Percentiles rank a stretch among this genome's conserved stretches.
Conservation (phyloP, 805 yeast species). For the Saturnispora halmiae region DNA sequence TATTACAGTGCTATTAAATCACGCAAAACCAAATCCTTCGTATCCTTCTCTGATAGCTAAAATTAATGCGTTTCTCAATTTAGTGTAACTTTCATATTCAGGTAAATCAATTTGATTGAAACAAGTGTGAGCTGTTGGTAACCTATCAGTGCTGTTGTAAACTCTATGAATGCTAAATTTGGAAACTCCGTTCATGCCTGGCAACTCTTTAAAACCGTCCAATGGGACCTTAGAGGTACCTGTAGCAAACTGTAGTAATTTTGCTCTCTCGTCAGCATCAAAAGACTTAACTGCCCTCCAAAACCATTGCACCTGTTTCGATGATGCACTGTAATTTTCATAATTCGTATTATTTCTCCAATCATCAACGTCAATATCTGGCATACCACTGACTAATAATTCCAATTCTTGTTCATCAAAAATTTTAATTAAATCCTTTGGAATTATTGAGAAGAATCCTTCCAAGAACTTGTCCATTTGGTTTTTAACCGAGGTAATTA, state of each 20-base stretch:
- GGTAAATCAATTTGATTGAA: conserved; percentile 93
- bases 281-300: conserved; percentile 97
- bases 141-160: conserved; percentile 72
- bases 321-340: conserved; percentile 71
- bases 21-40: conserved; percentile 90
- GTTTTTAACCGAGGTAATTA: conserved; percentile 73
- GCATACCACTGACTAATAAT: conserved; percentile 84
- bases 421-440: conserved; percentile 70
- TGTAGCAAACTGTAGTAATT: conserved; percentile 87
- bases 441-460: conserved; percentile 88
- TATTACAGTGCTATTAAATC: background rate
- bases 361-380: conserved; percentile 91
- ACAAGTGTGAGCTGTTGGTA: conserved; percentile 96
- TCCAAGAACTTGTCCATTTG: conserved; percentile 77
- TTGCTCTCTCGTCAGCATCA: conserved; percentile 90
- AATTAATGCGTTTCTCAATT: conserved; percentile 68
- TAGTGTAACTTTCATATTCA: conserved; percentile 82
- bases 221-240: conserved; percentile 96
- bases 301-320: conserved; percentile 89
- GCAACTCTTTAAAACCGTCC: conserved; percentile 83
- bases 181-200: conserved; percentile 78
- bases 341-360: conserved; percentile 85
- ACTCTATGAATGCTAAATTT: conserved; percentile 87
- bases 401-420: conserved; percentile 96
- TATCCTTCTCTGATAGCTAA: conserved; percentile 90